These are phyloP conservation scores for Sarocladiaceae sp. DNA, from an alignment of 2,329 filamentous ascomycete genomes.

Conservation along the genomic window DNA sequence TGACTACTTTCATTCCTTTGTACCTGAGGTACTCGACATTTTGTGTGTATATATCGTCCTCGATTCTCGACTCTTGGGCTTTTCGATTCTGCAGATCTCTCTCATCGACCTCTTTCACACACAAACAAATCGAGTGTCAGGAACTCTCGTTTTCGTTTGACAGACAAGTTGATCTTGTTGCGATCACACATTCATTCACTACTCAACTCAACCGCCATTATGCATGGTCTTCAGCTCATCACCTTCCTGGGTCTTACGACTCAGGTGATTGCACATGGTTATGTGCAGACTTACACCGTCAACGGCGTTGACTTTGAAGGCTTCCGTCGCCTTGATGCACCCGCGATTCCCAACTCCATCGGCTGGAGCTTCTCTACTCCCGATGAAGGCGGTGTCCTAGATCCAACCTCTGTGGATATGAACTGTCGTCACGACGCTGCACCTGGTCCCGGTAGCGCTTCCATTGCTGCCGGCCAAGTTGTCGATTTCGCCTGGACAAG, in stretches of 20 bases:
- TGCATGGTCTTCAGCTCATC: conserved; percentile 15
- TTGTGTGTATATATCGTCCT: too few species aligned
- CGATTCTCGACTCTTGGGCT: too few species aligned
- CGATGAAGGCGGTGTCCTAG: conserved; percentile 45
- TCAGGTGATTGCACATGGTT: conserved; percentile 20
- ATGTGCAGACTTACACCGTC: conserved; percentile 18
- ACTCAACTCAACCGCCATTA: conserved; percentile 9
- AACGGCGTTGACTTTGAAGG: conserved; percentile 31
- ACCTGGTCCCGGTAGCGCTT: conserved; percentile 1
- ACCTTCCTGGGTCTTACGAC: conserved; percentile 15
- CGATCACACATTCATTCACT: not conserved
- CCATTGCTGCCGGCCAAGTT: conserved; percentile 31
- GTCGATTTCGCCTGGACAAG: conserved; percentile 36
- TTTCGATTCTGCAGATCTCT: too few species aligned
- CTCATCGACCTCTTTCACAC: too few species aligned
- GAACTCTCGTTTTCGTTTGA: too few species aligned
- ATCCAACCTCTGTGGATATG: conserved; percentile 34
- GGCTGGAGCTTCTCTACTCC: conserved; percentile 38
- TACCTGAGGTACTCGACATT: too few species aligned
- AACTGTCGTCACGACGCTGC: conserved; percentile 37
- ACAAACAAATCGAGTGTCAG: too few species aligned
- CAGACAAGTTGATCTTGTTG: not conserved
- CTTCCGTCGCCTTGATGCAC: conserved; percentile 22
- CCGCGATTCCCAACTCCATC: conserved; percentile 25
- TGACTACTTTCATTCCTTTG: too few species aligned